Evolutionary conservation across 169 alveolate genomes (phyloP).

Genomic region (Plasmodium fragile): DNA sequence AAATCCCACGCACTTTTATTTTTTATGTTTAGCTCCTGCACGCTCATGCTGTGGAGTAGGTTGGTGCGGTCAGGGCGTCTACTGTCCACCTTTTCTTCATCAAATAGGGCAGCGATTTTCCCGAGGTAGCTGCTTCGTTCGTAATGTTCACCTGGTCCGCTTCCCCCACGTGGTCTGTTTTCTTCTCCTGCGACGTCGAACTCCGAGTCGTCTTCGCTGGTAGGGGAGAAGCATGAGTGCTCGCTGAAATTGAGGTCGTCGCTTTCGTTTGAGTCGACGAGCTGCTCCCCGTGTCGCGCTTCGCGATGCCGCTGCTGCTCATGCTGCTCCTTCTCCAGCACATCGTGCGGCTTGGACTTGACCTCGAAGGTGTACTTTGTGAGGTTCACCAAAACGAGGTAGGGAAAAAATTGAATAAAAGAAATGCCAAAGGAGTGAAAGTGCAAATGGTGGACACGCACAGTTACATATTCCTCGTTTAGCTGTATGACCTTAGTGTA

Average conservation of each 20-base stretch:
- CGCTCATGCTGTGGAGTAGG: slow-evolving; percentile 2
- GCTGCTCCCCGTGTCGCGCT: background rate
- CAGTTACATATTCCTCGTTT: slow-evolving; percentile 32
- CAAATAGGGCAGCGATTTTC: background rate
- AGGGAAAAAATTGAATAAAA: slow-evolving; percentile 37
- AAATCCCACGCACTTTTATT: slow-evolving; percentile 59
- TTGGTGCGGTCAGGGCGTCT: background rate
- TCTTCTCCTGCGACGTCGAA: background rate
- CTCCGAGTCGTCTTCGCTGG: slow-evolving; percentile 25
- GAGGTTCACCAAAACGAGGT: slow-evolving; percentile 32
- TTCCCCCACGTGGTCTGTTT: background rate
- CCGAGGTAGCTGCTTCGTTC: background rate
- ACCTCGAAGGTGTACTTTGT: slow-evolving; percentile 45
- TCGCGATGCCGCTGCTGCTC: background rate
- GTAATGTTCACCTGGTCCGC: background rate
- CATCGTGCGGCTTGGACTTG: slow-evolving; percentile 8
- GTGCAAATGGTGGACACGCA: slow-evolving; percentile 4
- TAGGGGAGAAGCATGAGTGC: background rate
- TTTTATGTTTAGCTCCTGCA: slow-evolving; percentile 45
- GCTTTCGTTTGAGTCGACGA: background rate
- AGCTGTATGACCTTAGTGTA: slow-evolving; percentile 16
- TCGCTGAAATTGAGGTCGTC: slow-evolving; percentile 52
- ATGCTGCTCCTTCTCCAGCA: background rate
- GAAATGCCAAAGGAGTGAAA: slow-evolving; percentile 29
- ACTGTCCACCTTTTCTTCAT: background rate